phyloP scores from a whole-genome alignment of 2,329 filamentous ascomycete species.

The Macrophomina tecta region DNA sequence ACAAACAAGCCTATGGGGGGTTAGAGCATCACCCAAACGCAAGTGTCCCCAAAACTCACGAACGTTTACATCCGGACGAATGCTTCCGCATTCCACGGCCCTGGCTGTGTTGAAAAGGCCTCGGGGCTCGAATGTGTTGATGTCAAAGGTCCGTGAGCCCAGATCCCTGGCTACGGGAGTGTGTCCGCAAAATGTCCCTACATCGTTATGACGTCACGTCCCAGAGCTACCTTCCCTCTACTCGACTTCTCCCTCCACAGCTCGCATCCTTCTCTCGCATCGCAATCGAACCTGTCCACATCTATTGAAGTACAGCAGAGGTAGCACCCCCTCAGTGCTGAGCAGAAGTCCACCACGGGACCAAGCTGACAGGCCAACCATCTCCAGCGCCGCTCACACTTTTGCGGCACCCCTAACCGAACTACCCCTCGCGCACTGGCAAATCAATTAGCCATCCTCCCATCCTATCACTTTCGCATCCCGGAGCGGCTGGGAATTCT shows the following conservation, averaged over 20 bases:
- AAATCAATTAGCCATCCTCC: background rate
- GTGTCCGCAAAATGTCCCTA: background rate
- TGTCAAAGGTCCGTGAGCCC: background rate
- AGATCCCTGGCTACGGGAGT: background rate
- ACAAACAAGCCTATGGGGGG: no score
- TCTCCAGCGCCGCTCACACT: background rate
- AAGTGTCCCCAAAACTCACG: no score
- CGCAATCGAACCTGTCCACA: background rate
- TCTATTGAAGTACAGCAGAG: background rate
- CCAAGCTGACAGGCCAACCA: conserved; percentile 13
- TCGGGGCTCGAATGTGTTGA: background rate
- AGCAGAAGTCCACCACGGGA: background rate
- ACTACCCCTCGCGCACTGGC: conserved; percentile 5
- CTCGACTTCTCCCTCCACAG: background rate
- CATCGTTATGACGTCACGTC: conserved; percentile 20
- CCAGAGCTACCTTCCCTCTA: background rate
- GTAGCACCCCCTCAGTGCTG: background rate
- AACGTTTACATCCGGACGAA: no score
- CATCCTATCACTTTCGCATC: background rate
- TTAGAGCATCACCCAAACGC: no score
- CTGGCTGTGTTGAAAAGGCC: no score
- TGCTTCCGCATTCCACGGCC: no score
- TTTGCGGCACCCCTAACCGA: background rate
- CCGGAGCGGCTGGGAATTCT: background rate
- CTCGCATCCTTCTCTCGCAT: background rate